Percentiles rank a stretch among this genome's conserved stretches.
phyloP scores from a whole-genome alignment of 225 moss, liverwort and hornwort species.

The Lunularia cruciata region DNA sequence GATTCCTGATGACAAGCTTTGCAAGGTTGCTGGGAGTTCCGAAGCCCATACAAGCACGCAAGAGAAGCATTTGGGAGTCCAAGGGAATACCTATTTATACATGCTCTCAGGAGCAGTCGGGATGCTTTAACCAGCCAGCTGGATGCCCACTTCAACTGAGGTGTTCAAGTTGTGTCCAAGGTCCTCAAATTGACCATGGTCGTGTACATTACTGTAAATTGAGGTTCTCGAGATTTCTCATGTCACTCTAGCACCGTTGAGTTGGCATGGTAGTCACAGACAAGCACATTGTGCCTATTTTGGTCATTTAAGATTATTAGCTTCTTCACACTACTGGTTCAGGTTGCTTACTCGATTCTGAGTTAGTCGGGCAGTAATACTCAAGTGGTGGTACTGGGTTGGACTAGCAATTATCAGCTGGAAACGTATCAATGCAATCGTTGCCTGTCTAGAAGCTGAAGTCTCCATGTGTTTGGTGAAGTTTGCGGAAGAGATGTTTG shows the following conservation, averaged over 20 bases:
- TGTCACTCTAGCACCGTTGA: neutral
- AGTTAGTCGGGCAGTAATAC: neutral
- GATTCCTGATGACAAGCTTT: conserved; percentile 8
- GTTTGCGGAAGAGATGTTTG: neutral
- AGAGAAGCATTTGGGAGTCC: conserved; percentile 12
- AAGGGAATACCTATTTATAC: conserved; percentile 22
- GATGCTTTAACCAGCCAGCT: conserved; percentile 9
- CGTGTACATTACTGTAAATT: conserved; percentile 42
- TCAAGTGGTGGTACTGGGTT: neutral
- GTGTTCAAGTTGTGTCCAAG: conserved; percentile 15
- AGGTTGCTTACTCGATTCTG: neutral
- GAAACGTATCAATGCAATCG: neutral
- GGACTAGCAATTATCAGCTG: neutral
- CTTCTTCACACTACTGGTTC: conserved; percentile 1
- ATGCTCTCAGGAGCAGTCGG: conserved; percentile 14
- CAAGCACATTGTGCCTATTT: neutral
- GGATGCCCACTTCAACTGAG: conserved; percentile 16
- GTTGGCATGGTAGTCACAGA: neutral
- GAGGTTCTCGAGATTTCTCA: conserved; percentile 26
- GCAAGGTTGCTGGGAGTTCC: conserved; percentile 17
- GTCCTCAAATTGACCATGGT: conserved; percentile 20
- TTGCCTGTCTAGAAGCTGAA: neutral
- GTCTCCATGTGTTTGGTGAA: neutral
- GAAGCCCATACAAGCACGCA: conserved; percentile 17
- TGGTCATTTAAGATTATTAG: neutral